These are phyloP conservation scores for Citrus hindsii DNA, from an alignment of 345 rosid genomes.

Conservation along the genomic window DNA sequence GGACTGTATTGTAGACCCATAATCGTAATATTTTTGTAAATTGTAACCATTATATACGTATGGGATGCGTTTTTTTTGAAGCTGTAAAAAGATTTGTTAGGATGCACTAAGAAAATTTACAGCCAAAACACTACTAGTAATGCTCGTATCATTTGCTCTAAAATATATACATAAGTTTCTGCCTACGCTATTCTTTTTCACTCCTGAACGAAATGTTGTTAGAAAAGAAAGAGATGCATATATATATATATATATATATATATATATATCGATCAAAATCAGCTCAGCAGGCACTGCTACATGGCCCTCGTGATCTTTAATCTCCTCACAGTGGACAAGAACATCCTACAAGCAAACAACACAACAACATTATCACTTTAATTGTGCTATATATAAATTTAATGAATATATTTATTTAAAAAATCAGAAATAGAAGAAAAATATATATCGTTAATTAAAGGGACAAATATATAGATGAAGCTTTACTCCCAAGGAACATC, in stretches of 20 bases:
- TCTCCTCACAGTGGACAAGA: constrained; percentile 80
- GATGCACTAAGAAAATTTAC: neutral
- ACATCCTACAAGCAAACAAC: constrained; percentile 51
- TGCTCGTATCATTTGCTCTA: constrained; percentile 18
- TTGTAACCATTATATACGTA: neutral
- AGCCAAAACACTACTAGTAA: constrained; percentile 2
- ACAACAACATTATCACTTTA: neutral
- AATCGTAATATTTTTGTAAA: no score
- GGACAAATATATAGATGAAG: neutral
- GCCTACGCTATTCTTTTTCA: constrained; percentile 11
- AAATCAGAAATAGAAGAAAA: neutral
- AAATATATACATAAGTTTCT: constrained; percentile 3
- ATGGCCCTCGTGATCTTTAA: constrained; percentile 80
- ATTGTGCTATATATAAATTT: neutral
- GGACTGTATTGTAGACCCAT: no score
- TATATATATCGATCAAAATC: neutral
- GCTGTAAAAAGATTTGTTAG: neutral
- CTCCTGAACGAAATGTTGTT: neutral
- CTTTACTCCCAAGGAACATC: constrained; percentile 99
- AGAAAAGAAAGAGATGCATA: neutral
- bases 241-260: no score
- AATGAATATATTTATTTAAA: neutral
- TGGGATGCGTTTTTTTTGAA: neutral
- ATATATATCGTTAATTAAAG: neutral
- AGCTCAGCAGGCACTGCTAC: neutral